Conservation (phyloP, 1,139 yeast genomes). For the Yamadazyma dushanensis region DNA sequence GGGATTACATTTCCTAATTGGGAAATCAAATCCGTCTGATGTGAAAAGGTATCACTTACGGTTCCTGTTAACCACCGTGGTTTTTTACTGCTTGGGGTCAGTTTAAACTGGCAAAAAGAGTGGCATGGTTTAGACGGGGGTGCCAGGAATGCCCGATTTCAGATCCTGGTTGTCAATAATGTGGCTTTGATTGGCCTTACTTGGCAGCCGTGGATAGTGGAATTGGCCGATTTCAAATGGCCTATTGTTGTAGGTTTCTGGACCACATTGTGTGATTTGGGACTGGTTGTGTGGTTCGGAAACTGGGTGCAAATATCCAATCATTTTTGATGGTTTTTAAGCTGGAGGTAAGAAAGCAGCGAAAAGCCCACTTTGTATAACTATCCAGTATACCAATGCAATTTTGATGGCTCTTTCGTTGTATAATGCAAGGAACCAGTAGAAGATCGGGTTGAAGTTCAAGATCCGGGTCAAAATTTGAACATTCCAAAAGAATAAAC, state of each 20-base stretch:
- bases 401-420: constrained; percentile 8
- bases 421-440: constrained; percentile 63
- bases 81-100: too few relatives aligned
- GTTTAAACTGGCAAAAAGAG: too few relatives aligned
- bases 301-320: not conserved
- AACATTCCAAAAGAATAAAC: constrained; percentile 70
- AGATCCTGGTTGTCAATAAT: too few relatives aligned
- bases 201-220: too few relatives aligned
- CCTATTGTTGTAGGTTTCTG: too few relatives aligned
- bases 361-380: constrained; percentile 60
- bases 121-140: too few relatives aligned
- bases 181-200: too few relatives aligned
- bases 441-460: constrained; percentile 70
- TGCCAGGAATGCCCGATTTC: too few relatives aligned
- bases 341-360: constrained; percentile 79
- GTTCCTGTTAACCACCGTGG: too few relatives aligned
- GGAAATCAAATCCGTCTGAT: constrained; percentile 9
- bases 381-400: constrained; percentile 50
- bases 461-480: constrained; percentile 83
- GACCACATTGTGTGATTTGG: too few relatives aligned
- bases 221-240: too few relatives aligned
- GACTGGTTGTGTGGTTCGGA: not conserved
- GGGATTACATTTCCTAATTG: constrained; percentile 7
- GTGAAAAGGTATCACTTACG: too few relatives aligned
- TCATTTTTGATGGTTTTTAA: constrained; percentile 21